A percentile compares a stretch with the other conserved stretches of the same genome.
These are phyloP conservation scores for Croton setiger DNA, from an alignment of 441 rosid genomes.

Conservation along the genomic window DNA sequence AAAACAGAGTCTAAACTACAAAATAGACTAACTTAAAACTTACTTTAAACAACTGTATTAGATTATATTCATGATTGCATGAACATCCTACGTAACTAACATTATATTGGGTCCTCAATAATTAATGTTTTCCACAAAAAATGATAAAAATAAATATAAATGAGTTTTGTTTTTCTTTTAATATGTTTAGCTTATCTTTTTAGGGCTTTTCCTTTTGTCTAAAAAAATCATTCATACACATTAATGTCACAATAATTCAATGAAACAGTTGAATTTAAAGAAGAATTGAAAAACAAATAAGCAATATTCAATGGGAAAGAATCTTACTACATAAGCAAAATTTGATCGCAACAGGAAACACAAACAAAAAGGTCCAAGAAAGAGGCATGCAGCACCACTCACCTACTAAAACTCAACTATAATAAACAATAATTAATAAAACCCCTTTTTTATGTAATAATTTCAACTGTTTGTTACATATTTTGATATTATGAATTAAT, in stretches of 20 bases:
- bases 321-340: neutral
- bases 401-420: too few relatives aligned
- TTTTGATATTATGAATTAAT: neutral
- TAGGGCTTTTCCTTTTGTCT: neutral
- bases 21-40: too few relatives aligned
- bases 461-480: neutral
- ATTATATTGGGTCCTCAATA: neutral
- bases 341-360: too few relatives aligned
- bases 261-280: neutral
- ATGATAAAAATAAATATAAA: too few relatives aligned
- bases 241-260: slow-evolving; percentile 1
- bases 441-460: neutral
- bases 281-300: neutral
- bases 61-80: neutral
- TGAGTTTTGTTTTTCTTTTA: too few relatives aligned
- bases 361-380: too few relatives aligned
- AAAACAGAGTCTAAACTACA: neutral
- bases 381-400: too few relatives aligned
- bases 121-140: neutral
- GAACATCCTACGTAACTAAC: neutral
- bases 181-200: neutral
- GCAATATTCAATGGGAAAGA: neutral
- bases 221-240: neutral
- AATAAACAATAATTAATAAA: too few relatives aligned
- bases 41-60: too few relatives aligned